Evolutionary conservation across 352 stramenopile species (phyloP).

Genomic region (Thraustochytrium aureum): DNA sequence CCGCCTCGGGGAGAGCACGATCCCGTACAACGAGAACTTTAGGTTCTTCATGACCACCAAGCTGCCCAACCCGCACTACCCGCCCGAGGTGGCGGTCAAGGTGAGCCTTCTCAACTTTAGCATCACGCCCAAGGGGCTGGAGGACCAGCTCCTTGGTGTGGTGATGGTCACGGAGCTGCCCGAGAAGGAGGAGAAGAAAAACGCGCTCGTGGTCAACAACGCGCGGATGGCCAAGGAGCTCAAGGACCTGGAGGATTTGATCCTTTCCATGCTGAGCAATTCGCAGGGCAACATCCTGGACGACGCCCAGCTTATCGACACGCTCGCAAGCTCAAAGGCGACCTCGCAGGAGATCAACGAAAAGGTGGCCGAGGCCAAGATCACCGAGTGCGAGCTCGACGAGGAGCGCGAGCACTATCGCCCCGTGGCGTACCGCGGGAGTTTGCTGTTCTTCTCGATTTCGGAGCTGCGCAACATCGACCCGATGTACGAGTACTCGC

Average conservation of each 20-base stretch:
- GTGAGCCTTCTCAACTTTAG: conserved; percentile 97
- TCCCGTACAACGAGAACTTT: conserved; percentile 93
- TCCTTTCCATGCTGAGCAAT: conserved; percentile 84
- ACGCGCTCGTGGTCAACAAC: conserved; percentile 90
- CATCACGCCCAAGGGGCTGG: conserved; percentile 88
- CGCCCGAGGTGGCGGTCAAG: conserved; percentile 93
- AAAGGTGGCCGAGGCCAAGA: conserved; percentile 86
- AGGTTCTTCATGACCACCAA: conserved; percentile 95
- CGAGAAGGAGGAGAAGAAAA: conserved; percentile 85
- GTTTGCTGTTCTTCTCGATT: conserved; percentile 93
- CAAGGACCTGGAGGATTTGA: conserved; percentile 96
- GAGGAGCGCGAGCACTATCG: conserved; percentile 85
- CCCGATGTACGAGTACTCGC: conserved; percentile 96
- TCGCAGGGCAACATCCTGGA: conserved; percentile 94
- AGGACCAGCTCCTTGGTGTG: conserved; percentile 95
- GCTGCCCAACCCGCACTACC: conserved; percentile 91
- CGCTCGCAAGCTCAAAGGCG: conserved; percentile 83
- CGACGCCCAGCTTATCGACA: conserved; percentile 92
- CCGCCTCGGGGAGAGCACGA: conserved; percentile 84
- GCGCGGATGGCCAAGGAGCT: conserved; percentile 91
- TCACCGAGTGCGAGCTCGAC: conserved; percentile 90
- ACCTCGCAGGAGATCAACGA: conserved; percentile 95
- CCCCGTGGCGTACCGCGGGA: conserved; percentile 82
- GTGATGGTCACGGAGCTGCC: conserved; percentile 90
- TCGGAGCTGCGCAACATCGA: conserved; percentile 87